Evolutionary conservation across 2,329 filamentous ascomycete species (phyloP).

Genomic region (Beauveria bassiana): DNA sequence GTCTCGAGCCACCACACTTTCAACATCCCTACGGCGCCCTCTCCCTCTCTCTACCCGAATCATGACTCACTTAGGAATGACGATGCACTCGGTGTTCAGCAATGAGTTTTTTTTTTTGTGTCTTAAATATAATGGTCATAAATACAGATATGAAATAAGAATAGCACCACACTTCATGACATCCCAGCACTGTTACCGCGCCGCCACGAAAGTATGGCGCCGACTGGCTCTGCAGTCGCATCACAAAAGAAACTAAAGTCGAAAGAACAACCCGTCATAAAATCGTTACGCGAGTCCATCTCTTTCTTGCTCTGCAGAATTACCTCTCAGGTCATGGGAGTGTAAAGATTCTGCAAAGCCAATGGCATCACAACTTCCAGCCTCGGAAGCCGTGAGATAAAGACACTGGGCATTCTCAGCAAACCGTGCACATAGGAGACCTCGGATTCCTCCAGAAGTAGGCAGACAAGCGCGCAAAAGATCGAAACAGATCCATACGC

Average conservation of each 20-base stretch:
- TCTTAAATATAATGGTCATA: not conserved
- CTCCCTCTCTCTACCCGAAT: no score
- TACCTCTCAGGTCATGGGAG: not conserved
- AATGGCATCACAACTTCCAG: not conserved
- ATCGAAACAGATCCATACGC: not conserved
- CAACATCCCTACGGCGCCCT: no score
- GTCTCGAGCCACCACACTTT: no score
- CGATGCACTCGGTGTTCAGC: no score
- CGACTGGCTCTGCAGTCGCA: not conserved
- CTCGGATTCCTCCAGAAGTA: conserved; percentile 11
- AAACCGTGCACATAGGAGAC: conserved; percentile 11
- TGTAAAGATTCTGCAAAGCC: not conserved
- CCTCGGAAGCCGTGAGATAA: conserved; percentile 6
- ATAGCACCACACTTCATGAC: conserved; percentile 5
- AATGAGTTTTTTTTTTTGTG: no score
- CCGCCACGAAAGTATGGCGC: not conserved
- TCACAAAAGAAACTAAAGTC: conserved; percentile 1
- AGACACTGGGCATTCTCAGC: conserved; percentile 11
- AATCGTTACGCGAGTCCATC: not conserved
- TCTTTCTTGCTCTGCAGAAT: not conserved
- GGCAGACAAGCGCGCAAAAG: not conserved
- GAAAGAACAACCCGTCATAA: not conserved
- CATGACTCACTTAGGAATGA: no score
- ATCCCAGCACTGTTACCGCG: conserved; percentile 6
- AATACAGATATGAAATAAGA: not conserved